Conservation (phyloP, 164 flowering plant genomes). For the Stephania cephalantha region DNA sequence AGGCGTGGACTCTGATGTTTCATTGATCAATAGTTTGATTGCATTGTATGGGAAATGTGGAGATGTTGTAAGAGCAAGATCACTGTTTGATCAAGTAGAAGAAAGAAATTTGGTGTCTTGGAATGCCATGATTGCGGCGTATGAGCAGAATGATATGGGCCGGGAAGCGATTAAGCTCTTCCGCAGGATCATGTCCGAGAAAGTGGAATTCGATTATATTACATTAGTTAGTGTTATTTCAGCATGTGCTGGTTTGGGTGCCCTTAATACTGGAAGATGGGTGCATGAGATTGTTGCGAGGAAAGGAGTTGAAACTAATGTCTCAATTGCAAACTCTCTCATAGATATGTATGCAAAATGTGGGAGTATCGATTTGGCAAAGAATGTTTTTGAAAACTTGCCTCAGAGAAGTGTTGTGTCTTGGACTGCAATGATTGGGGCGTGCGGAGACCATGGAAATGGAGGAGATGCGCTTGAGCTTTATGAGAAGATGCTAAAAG, state of each 20-base stretch:
- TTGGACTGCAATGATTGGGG: slow-evolving; percentile 32
- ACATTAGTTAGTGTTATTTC: slow-evolving; percentile 33
- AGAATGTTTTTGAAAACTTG: slow-evolving; percentile 23
- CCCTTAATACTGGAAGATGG: slow-evolving; percentile 26
- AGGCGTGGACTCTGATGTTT: slow-evolving; percentile 25
- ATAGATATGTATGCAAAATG: slow-evolving; percentile 61
- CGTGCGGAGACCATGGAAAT: slow-evolving; percentile 26
- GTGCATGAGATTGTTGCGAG: slow-evolving; percentile 24
- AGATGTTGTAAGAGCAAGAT: slow-evolving; percentile 20
- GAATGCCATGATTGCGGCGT: slow-evolving; percentile 33
- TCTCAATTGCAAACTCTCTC: slow-evolving; percentile 37
- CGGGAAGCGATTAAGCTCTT: slow-evolving; percentile 28
- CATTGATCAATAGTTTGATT: slow-evolving; percentile 26
- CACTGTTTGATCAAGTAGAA: slow-evolving; percentile 26
- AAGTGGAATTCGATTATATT: slow-evolving; percentile 24
- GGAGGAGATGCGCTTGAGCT: slow-evolving; percentile 24
- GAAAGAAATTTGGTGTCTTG: slow-evolving; percentile 25
- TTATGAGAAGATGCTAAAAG: slow-evolving; percentile 23
- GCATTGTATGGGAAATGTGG: slow-evolving; percentile 32
- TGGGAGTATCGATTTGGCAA: slow-evolving; percentile 33
- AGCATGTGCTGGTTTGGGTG: slow-evolving; percentile 34
- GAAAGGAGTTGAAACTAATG: slow-evolving; percentile 21
- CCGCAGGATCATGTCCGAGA: slow-evolving; percentile 24
- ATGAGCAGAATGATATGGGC: slow-evolving; percentile 23
- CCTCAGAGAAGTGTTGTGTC: slow-evolving; percentile 24